Percentiles rank a stretch among this genome's conserved stretches.
phyloP scores from a whole-genome alignment of 306 rosid species.

The Castanospermum australe region DNA sequence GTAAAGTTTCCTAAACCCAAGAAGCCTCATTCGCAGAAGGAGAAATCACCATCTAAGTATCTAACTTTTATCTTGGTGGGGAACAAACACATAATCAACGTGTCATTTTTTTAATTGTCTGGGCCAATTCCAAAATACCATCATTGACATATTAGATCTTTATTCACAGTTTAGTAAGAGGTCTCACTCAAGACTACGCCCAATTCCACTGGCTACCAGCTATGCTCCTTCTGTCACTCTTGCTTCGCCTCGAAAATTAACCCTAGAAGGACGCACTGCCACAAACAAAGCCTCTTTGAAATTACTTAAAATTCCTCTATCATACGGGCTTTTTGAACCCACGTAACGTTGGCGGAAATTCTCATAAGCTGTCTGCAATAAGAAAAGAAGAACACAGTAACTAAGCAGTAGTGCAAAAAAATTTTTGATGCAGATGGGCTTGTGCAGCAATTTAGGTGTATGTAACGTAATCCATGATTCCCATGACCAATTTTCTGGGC shows the following conservation, averaged over 20 bases:
- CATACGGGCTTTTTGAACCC: conserved; percentile 3
- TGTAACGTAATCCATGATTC: not conserved
- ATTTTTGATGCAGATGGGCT: no score
- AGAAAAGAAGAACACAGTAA: no score
- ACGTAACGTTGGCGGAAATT: conserved; percentile 28
- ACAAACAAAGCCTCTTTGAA: conserved; percentile 19
- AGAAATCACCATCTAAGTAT: conserved; percentile 13
- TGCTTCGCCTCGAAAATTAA: conserved; percentile 34
- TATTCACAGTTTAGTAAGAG: not conserved
- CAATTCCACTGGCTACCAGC: not conserved
- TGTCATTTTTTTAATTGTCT: not conserved
- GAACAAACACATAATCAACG: conserved; percentile 6
- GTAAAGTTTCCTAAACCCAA: not conserved
- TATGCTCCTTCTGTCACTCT: not conserved
- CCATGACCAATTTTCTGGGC: not conserved
- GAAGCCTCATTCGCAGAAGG: not conserved
- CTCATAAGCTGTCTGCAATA: conserved; percentile 36
- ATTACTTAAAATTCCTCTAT: conserved; percentile 24
- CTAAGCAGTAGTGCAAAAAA: not conserved
- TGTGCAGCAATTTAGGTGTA: no score
- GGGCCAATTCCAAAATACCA: not conserved
- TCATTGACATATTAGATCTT: not conserved
- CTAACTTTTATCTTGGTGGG: not conserved
- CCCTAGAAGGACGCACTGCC: conserved; percentile 30
- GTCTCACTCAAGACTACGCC: not conserved